These are phyloP conservation scores for Asterophora parasitica DNA, from an alignment of 768 basidiomycete species.

Conservation along the genomic window DNA sequence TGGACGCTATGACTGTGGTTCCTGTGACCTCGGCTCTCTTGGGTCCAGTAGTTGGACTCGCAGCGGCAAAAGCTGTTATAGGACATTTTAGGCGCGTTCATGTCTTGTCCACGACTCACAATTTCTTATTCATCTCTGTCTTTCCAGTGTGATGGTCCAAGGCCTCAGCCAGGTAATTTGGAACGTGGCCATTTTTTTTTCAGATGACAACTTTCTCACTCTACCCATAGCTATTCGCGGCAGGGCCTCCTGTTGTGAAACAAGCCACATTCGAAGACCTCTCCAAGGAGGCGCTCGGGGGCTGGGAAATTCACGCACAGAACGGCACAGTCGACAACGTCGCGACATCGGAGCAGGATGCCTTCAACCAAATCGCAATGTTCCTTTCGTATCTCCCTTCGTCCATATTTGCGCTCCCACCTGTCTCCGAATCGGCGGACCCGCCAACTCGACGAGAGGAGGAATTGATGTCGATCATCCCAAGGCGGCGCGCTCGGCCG, in stretches of 20 bases:
- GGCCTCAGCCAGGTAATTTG: conserved; percentile 27
- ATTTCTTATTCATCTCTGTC: neutral
- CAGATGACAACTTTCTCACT: neutral
- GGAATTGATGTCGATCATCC: conserved; percentile 31
- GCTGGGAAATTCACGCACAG: conserved; percentile 32
- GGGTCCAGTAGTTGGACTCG: conserved; percentile 37
- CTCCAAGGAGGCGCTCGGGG: conserved; percentile 25
- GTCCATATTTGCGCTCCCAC: conserved; percentile 32
- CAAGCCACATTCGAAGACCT: conserved; percentile 18
- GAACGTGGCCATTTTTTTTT: too few species aligned
- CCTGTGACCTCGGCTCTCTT: conserved; percentile 34
- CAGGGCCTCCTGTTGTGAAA: conserved; percentile 14
- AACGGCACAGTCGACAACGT: conserved; percentile 36
- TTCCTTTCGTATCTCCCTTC: conserved; percentile 38
- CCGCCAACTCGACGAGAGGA: conserved; percentile 27
- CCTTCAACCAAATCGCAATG: conserved; percentile 29
- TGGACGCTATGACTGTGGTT: conserved; percentile 34
- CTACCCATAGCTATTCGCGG: conserved; percentile 9
- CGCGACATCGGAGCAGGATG: conserved; percentile 31
- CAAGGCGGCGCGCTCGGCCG: conserved; percentile 28
- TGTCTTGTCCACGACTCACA: neutral
- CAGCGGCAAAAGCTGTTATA: conserved; percentile 34
- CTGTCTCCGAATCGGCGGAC: conserved; percentile 22
- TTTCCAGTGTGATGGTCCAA: conserved; percentile 35
- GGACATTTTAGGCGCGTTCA: conserved; percentile 32